These are phyloP conservation scores for Elsinoe batatas DNA, from an alignment of 2,329 filamentous ascomycete genomes.

Conservation along the genomic window DNA sequence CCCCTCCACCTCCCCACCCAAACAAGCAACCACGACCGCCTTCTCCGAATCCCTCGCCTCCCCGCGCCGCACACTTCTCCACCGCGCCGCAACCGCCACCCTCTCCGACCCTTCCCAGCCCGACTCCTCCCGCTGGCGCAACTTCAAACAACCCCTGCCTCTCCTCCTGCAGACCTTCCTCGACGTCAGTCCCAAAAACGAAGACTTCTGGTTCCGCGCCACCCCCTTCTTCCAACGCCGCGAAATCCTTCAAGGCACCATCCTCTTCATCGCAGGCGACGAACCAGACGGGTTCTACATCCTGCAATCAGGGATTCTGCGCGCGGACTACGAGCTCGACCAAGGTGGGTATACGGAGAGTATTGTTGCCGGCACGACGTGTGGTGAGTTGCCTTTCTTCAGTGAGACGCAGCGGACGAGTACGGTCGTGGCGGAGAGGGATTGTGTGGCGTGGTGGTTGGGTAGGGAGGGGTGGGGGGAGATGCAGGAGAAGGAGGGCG, in stretches of 20 bases:
- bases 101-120: constrained; percentile 49
- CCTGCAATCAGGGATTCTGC: constrained; percentile 76
- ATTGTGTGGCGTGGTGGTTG: constrained; percentile 76
- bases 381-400: constrained; percentile 94
- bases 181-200: constrained; percentile 71
- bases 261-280: constrained; percentile 70
- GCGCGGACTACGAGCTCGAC: constrained; percentile 81
- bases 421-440: constrained; percentile 71
- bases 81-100: constrained; percentile 66
- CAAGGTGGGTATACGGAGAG: constrained; percentile 84
- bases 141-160: constrained; percentile 80
- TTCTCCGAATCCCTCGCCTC: constrained; percentile 48
- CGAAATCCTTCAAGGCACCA: constrained; percentile 57
- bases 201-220: constrained; percentile 89
- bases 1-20: constrained; percentile 9
- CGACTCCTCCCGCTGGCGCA: constrained; percentile 61
- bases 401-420: constrained; percentile 79
- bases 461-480: constrained; percentile 59
- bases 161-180: constrained; percentile 95
- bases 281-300: constrained; percentile 77
- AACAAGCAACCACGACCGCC: constrained; percentile 4
- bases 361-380: constrained; percentile 89
- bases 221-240: constrained; percentile 64
- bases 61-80: constrained; percentile 67
- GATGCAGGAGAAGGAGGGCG: constrained; percentile 61